Evolutionary conservation across 176 grass and related monocot species (phyloP).

Genomic region (Calamus simplicifolius): DNA sequence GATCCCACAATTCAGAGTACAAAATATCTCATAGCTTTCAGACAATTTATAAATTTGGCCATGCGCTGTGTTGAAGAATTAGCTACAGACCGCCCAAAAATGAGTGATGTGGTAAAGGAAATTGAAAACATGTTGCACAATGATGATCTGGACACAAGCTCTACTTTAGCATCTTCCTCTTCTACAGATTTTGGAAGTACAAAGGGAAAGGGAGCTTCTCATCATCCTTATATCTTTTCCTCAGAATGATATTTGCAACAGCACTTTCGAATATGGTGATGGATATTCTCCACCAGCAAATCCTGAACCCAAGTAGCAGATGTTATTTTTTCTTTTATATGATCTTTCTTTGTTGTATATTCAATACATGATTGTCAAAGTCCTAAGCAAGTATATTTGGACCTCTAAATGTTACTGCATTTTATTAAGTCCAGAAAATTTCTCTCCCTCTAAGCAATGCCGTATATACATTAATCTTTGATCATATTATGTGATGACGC

Average conservation of each 20-base stretch:
- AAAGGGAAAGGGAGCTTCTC: conserved; percentile 21
- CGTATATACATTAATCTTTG: no score
- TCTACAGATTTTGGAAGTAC: conserved; percentile 40
- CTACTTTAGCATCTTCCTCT: conserved; percentile 55
- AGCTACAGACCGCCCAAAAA: conserved; percentile 42
- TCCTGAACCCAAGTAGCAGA: conserved; percentile 65
- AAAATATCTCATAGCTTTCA: conserved; percentile 56
- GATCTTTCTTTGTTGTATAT: no score
- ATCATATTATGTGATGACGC: no score
- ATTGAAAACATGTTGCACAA: conserved; percentile 69
- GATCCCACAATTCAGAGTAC: conserved; percentile 51
- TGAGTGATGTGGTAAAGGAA: conserved; percentile 83
- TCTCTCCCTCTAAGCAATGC: no score
- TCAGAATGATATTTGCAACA: conserved; percentile 49
- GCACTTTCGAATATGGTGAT: conserved; percentile 67
- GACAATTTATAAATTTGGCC: conserved; percentile 63
- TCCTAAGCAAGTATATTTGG: no score
- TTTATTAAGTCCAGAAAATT: no score
- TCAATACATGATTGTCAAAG: no score
- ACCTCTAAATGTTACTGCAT: no score
- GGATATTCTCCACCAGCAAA: conserved; percentile 51
- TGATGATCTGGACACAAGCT: conserved; percentile 48
- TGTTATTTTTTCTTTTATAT: no score
- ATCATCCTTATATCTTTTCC: conserved; percentile 54
- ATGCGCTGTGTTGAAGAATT: conserved; percentile 59